phyloP scores from a whole-genome alignment of 2,329 filamentous ascomycete genomes.

The Neocucurbitaria cava region DNA sequence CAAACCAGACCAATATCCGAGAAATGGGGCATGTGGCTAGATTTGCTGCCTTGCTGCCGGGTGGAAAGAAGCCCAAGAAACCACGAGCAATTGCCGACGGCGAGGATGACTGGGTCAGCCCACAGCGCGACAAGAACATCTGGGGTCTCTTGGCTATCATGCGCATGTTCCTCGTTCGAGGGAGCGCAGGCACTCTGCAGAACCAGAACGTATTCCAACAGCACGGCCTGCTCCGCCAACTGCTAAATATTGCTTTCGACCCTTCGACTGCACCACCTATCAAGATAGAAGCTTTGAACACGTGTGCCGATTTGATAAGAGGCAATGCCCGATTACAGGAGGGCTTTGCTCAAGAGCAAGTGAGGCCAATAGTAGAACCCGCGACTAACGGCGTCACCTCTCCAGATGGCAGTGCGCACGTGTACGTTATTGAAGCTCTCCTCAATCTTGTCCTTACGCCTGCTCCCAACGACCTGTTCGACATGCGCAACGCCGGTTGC shows the following conservation, averaged over 20 bases:
- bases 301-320: slow-evolving; percentile 87
- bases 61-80: slow-evolving; percentile 63
- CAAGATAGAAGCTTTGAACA: slow-evolving; percentile 82
- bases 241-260: slow-evolving; percentile 83
- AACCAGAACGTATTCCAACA: slow-evolving; percentile 90
- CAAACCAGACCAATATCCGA: slow-evolving; percentile 92
- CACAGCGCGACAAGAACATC: slow-evolving; percentile 85
- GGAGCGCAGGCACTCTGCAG: slow-evolving; percentile 78
- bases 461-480: slow-evolving; percentile 71
- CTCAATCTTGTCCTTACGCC: slow-evolving; percentile 80
- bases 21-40: slow-evolving; percentile 84
- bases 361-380: slow-evolving; percentile 65
- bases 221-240: slow-evolving; percentile 77
- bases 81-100: slow-evolving; percentile 62
- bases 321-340: slow-evolving; percentile 83
- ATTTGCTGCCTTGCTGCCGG: slow-evolving; percentile 72
- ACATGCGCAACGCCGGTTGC: slow-evolving; percentile 83
- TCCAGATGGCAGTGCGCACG: slow-evolving; percentile 63
- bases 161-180: slow-evolving; percentile 81
- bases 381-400: slow-evolving; percentile 50
- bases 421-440: slow-evolving; percentile 93
- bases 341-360: slow-evolving; percentile 84
- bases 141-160: slow-evolving; percentile 89
- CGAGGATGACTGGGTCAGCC: slow-evolving; percentile 75
- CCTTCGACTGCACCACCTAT: slow-evolving; percentile 75